Evolutionary conservation across 129 eudicot species (phyloP), one percentile per base, ranked within the genome.

Genomic region (Escallonia herrerae): DNA sequence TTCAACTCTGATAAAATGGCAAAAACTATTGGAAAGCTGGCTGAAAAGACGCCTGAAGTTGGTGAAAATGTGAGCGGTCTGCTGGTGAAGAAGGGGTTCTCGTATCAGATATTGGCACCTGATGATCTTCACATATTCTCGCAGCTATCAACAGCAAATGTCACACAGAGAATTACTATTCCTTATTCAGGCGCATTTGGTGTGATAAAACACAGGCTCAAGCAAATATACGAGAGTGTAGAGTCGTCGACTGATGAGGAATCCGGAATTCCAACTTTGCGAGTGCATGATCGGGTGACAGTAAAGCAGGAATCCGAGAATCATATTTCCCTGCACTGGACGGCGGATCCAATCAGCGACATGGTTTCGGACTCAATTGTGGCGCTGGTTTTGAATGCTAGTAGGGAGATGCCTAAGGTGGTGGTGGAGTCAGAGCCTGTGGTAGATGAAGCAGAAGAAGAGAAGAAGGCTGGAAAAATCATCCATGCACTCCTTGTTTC

Each of bases 291-390:
- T 9, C 63, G 63, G 57, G 98, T 93, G 12, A 93, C 89, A 1
- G 82, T 93, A 66, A 93, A 85, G 68, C 96, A 79, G 74, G 98
- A 93, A 38, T 85, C 98, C 0, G 96, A 85, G 67, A 78, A 86
- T 53, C 98, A 93, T 72, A 61, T 93, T 53, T 89, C 96, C 1
- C 54, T 93, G 60, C 96, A 93, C 44, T 93, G 98, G 98, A 50
- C 72, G 0, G 98, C 98, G 0, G 96, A 93, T 63, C 98, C 98
- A 2, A 82, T 93, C 0, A 84, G 95, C 41, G 98, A 93, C 48
- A 93, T 93, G 98, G 98, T 93, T 40, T 86, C 98, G 6, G 98
- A 93, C 63, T 93, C 98, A 5, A 68, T 88, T 40, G 90, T 93
- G 82, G 98, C 98, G n/a, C 55, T 93, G 63, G 91, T 93, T 67